Evolutionary conservation across 2,329 filamentous ascomycete species (phyloP).

Genomic region (Cadophora malorum): DNA sequence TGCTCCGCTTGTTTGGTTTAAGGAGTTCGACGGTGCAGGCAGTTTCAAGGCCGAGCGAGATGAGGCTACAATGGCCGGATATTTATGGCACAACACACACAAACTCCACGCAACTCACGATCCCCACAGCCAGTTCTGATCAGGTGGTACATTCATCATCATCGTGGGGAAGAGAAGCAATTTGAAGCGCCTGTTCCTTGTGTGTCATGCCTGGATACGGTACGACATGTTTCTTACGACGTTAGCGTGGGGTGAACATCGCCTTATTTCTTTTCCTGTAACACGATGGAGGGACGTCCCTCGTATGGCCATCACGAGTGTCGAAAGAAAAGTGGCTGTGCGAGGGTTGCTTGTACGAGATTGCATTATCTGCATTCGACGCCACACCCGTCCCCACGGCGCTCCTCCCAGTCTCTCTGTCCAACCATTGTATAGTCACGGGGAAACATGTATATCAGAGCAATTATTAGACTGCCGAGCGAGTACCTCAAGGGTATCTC

Average conservation of each 20-base stretch:
- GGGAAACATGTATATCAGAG: constrained; percentile 12
- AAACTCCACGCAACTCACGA: background rate
- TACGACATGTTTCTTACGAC: background rate
- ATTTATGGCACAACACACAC: background rate
- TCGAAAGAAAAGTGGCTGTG: constrained; percentile 30
- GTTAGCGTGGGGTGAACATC: constrained; percentile 13
- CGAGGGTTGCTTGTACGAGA: constrained; percentile 15
- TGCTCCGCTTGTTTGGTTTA: background rate
- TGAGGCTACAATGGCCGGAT: constrained; percentile 11
- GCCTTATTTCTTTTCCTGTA: constrained; percentile 15
- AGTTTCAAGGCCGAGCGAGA: constrained; percentile 1
- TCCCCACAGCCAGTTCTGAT: background rate
- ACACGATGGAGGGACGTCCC: background rate
- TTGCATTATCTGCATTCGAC: constrained; percentile 11
- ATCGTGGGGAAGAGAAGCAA: constrained; percentile 7
- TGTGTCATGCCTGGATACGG: constrained; percentile 21
- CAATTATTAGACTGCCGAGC: constrained; percentile 5
- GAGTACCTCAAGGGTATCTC: constrained; percentile 20
- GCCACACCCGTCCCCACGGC: constrained; percentile 21
- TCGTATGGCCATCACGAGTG: constrained; percentile 34
- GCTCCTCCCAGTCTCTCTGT: background rate
- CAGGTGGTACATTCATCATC: constrained; percentile 16
- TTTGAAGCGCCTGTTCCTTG: constrained; percentile 43
- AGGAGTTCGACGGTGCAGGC: background rate
- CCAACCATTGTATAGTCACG: background rate